Conservation (phyloP, 768 basidiomycete genomes). For the Coprinopsis strossmayeri region DNA sequence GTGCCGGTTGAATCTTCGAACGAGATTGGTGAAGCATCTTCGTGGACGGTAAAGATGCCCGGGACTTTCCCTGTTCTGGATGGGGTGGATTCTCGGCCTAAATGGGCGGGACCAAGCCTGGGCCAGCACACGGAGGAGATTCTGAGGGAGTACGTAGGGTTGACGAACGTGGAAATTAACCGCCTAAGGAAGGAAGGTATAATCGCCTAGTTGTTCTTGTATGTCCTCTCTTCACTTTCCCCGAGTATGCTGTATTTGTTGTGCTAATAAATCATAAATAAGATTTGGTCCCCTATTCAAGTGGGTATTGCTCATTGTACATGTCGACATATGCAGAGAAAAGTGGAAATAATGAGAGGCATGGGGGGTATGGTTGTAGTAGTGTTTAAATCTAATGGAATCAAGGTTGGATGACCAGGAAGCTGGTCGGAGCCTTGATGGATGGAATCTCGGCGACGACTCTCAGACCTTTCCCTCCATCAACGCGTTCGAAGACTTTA, state of each 20-base stretch:
- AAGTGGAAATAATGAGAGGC: too few relatives aligned
- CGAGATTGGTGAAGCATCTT: conserved; percentile 20
- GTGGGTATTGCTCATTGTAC: too few relatives aligned
- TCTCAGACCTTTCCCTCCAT: conserved; percentile 50
- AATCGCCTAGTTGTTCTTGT: conserved; percentile 26
- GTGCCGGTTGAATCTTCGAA: conserved; percentile 41
- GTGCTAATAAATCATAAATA: too few relatives aligned
- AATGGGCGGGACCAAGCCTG: conserved; percentile 67
- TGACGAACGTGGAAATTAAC: conserved; percentile 29
- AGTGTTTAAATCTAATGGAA: not conserved
- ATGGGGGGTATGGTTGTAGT: too few relatives aligned
- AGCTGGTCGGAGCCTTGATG: conserved; percentile 45
- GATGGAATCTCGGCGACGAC: conserved; percentile 41
- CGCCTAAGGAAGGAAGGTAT: conserved; percentile 34
- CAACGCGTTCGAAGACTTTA: conserved; percentile 61
- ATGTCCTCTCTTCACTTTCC: not conserved
- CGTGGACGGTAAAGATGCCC: conserved; percentile 64
- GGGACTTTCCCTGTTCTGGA: conserved; percentile 58
- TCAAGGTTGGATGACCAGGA: conserved; percentile 38
- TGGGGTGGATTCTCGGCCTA: conserved; percentile 49
- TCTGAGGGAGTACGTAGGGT: conserved; percentile 34
- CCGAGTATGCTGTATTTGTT: not conserved
- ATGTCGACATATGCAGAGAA: too few relatives aligned
- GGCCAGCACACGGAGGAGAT: conserved; percentile 53
- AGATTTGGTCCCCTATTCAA: too few relatives aligned